Evolutionary conservation across 805 yeast species (phyloP), one percentile per base, ranked within the genome.

Genomic region (Yarrowia sp.): DNA sequence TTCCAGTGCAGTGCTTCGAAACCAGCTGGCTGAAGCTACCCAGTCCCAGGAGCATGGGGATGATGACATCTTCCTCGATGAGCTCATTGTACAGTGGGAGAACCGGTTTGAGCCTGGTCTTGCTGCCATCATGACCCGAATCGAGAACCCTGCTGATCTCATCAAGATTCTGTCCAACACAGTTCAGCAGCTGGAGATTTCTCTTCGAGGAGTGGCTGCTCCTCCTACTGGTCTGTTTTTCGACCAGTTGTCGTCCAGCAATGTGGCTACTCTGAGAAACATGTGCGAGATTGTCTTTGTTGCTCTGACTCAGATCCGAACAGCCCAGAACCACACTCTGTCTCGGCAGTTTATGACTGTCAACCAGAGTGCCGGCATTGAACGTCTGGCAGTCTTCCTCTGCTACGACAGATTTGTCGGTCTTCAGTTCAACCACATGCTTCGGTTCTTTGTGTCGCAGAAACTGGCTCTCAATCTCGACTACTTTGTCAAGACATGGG

Each of bases 141-240:
- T 53, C 8, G 61, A 53, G 38, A 53, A 53, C 35, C 51, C 64
- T 8, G 51, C 64, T 3, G 64, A 58, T 8, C 31, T 39, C 33
- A 82, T 66, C 48, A 44, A 58, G 18, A 44, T 64, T 9, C 63
- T 89, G 14, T 78, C 84, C 1, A 83, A 83, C 68, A 84, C 89
- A 0, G 81, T 89, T 18, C 84, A 84, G 64, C 83, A 89, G 1
- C 74, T 83, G 8, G 97, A 90, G 70, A 83, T 89, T 11, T 76
- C 88, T 0, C 72, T 86, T 35, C 78, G 96, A 66, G 90, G 90
- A 0, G 71, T 75, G 1, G 51, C 39, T 3, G 35, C 39, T 2
- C 33, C 11, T 10, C 41, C 42, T 42, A 58, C 41, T 1, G 81
- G 81, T 0, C 68, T 85, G 11, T 71, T 88, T 0, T 75, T 85